Evolutionary conservation across 2,329 filamentous ascomycete genomes (phyloP).

Genomic region (Fusarium zealandicum): DNA sequence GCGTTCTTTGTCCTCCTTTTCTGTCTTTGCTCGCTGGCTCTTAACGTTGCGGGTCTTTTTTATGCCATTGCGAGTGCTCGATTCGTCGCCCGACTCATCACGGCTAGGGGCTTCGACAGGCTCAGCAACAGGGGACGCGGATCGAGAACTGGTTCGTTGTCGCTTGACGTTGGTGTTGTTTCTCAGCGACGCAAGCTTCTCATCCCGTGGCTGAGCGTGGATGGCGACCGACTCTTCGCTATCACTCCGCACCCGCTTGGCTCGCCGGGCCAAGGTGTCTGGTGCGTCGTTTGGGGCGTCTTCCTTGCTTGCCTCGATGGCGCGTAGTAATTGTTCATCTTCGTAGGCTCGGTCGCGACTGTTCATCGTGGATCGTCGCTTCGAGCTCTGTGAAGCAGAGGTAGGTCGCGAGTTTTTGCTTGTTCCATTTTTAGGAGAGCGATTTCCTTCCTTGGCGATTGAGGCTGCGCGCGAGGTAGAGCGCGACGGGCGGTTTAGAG

Average conservation of each 20-base stretch:
- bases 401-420: conserved; percentile 64
- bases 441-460: conserved; percentile 58
- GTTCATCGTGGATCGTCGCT: conserved; percentile 95
- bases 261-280: conserved; percentile 67
- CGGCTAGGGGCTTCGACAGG: conserved; percentile 57
- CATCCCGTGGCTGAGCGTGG: conserved; percentile 25
- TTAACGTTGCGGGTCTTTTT: conserved; percentile 70
- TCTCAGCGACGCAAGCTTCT: conserved; percentile 54
- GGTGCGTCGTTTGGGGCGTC: conserved; percentile 63
- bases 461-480: conserved; percentile 69
- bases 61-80: conserved; percentile 55
- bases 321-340: conserved; percentile 86
- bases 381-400: conserved; percentile 62
- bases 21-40: conserved; percentile 67
- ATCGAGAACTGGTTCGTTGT: conserved; percentile 81
- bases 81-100: conserved; percentile 78
- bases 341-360: conserved; percentile 95
- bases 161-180: conserved; percentile 77
- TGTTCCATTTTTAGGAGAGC: conserved; percentile 67
- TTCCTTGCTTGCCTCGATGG: conserved; percentile 94
- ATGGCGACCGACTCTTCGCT: conserved; percentile 83
- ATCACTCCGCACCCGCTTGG: conserved; percentile 86
- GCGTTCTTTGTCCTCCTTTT: conserved; percentile 77
- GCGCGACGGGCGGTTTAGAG: conserved; percentile 63
- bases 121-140: conserved; percentile 62